Evolutionary conservation across 202 grass and related monocot genomes (phyloP), one percentile per base, ranked within the genome.

Genomic region (Setaria italica): DNA sequence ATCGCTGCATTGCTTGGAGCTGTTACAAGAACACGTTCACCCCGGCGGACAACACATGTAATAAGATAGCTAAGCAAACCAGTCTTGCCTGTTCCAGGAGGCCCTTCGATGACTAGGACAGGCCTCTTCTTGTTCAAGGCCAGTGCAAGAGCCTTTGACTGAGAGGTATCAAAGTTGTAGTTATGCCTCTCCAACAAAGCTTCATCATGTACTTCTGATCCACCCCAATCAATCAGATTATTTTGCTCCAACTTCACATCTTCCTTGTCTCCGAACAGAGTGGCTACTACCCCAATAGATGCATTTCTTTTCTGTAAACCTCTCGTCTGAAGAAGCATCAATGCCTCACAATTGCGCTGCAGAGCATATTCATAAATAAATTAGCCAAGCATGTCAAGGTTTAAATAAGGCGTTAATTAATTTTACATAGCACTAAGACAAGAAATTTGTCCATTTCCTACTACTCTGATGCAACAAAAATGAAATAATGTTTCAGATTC

Each of bases 81-180:
- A 56, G 95, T 97, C 67, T 97, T 97, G 14, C 95, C 95, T n/a
- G 91, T 97, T 50, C 95, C 95, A 77, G 95, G 95, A 78, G 95
- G 95, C 19, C 92, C 95, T 89, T 95, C 87, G 82, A 95, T 88
- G 62, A 92, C 74, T 67, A 97, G 83, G 63, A 93, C 41, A 58
- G 92, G 95, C 72, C 89, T 88, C 37, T 90, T 91, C 85, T 97
- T 95, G 73, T 95, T 90, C 85, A 95, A 89, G 76, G 92, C 95
- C 71, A 92, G 89, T 76, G 85, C 70, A 72, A 95, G 85, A 84
- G 92, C 87, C 76, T 79, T 88, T 35, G 80, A 79, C 70, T 97
- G 95, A 4, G 90, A 95, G 76, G 87, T 67, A 75, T 97, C 92
- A 70, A 95, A 91, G 65, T 71, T 80, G 69, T 89, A 81, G 21